Evolutionary conservation across 2,329 filamentous ascomycete species (phyloP).

Genomic region (Lasiodiplodia gonubiensis): DNA sequence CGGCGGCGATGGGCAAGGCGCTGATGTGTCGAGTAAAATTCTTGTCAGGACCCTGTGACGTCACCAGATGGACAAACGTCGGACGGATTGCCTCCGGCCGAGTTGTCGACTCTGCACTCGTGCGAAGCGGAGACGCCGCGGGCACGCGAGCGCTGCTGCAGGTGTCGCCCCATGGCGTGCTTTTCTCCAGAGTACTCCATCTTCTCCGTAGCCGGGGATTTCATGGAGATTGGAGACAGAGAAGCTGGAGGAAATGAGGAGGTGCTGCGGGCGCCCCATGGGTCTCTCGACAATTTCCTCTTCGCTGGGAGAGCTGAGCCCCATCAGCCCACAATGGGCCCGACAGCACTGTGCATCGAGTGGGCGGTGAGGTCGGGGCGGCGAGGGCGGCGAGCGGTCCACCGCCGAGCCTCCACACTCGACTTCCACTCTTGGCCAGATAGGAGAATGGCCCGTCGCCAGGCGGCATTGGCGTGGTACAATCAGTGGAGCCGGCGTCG

Average conservation of each 20-base stretch:
- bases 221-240: constrained; percentile 25
- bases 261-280: constrained; percentile 23
- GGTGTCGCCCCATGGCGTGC: background rate
- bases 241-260: constrained; percentile 29
- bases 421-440: constrained; percentile 11
- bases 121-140: background rate
- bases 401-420: constrained; percentile 16
- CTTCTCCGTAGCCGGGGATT: constrained; percentile 17
- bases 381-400: background rate
- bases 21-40: background rate
- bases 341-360: constrained; percentile 20
- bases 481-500: constrained; percentile 18
- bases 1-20: no score
- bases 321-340: constrained; percentile 28
- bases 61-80: background rate
- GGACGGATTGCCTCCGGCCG: background rate
- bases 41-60: constrained; percentile 9
- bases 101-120: background rate
- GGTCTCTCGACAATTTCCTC: constrained; percentile 23
- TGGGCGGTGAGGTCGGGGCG: constrained; percentile 1
- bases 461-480: constrained; percentile 1
- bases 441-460: constrained; percentile 20
- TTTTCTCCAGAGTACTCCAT: constrained; percentile 15
- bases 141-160: background rate
- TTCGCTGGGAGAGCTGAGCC: background rate